Evolutionary conservation across 2,329 filamentous ascomycete species (phyloP).

Genomic region (Fulvia fulva): DNA sequence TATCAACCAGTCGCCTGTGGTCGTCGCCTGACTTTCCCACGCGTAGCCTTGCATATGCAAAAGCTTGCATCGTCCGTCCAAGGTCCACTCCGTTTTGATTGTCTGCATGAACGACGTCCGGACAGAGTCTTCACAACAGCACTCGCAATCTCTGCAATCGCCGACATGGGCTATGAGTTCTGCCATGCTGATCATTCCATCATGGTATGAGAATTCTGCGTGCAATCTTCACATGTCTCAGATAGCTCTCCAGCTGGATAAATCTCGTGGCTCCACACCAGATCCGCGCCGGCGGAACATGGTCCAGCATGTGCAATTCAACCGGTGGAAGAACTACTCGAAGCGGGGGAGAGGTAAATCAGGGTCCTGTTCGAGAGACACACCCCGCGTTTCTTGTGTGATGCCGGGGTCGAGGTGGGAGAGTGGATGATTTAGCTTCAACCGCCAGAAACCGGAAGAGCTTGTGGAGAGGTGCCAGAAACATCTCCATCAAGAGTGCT

Average conservation of each 20-base stretch:
- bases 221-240: background rate
- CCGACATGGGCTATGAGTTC: background rate
- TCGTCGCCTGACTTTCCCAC: background rate
- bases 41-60: background rate
- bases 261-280: background rate
- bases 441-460: background rate
- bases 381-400: background rate
- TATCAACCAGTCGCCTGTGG: background rate
- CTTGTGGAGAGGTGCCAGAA: background rate
- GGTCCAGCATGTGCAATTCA: too few relatives aligned
- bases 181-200: background rate
- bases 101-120: background rate
- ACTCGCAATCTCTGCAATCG: background rate
- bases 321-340: background rate
- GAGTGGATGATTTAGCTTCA: background rate
- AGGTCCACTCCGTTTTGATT: background rate
- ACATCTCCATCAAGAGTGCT: background rate
- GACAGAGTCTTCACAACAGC: background rate
- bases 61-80: background rate
- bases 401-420: background rate
- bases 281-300: background rate
- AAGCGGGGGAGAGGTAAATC: background rate
- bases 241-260: background rate
- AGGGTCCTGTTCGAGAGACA: too few relatives aligned
- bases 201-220: background rate